Percentiles rank a stretch among this genome's conserved stretches.
These are phyloP conservation scores for Cordyceps cicadae DNA, from an alignment of 2,329 filamentous ascomycete species.

Conservation along the genomic window DNA sequence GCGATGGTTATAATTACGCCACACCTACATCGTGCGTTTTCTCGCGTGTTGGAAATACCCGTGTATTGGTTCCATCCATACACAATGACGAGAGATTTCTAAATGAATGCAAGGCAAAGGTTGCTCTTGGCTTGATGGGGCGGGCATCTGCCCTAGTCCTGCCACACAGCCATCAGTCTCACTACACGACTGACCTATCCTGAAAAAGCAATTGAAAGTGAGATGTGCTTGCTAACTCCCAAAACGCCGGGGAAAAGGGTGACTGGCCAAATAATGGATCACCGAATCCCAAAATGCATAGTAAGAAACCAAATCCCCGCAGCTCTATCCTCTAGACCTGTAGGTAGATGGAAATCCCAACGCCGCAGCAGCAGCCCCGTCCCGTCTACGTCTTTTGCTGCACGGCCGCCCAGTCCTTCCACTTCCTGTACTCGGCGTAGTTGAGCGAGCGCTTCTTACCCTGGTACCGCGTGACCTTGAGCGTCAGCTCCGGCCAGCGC, in stretches of 20 bases:
- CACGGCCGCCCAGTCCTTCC: slow-evolving; percentile 61
- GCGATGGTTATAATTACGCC: neutral
- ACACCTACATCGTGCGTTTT: neutral
- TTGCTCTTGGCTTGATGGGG: neutral
- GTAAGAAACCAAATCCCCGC: neutral
- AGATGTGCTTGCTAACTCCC: neutral
- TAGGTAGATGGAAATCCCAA: neutral
- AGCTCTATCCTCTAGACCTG: neutral
- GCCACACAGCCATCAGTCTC: neutral
- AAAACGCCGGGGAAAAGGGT: neutral
- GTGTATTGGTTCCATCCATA: neutral
- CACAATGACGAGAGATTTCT: neutral
- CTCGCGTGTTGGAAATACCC: neutral
- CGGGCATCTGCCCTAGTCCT: neutral
- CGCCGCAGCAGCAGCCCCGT: neutral
- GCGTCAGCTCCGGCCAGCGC: slow-evolving; percentile 69
- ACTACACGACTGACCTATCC: neutral
- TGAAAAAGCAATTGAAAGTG: neutral
- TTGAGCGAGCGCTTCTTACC: slow-evolving; percentile 66
- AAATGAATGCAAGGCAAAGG: neutral
- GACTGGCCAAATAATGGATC: neutral
- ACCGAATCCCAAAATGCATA: neutral
- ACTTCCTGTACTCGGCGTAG: slow-evolving; percentile 69
- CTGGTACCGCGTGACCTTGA: slow-evolving; percentile 78
- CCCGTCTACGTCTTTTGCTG: slow-evolving; percentile 15